Evolutionary conservation across 345 rosid species (phyloP).

Genomic region (Sisymbrium altissimum): DNA sequence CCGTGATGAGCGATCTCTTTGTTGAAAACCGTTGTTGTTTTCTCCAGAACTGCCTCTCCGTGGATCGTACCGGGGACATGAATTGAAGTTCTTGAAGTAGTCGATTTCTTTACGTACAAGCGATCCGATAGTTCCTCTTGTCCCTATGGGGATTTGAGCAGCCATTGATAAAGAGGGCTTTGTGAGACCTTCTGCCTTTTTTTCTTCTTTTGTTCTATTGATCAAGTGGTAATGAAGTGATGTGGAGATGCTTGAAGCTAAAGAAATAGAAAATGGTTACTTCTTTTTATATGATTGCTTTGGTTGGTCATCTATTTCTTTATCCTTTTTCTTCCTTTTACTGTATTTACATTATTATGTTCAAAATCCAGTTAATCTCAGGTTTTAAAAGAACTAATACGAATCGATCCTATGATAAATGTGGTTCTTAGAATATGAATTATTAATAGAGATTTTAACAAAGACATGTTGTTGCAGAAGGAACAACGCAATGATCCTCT

Average conservation of each 20-base stretch:
- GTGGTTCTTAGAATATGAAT: background rate
- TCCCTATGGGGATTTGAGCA: constrained; percentile 68
- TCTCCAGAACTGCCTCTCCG: background rate
- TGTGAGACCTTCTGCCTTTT: constrained; percentile 19
- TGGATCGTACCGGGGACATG: constrained; percentile 8
- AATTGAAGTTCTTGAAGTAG: constrained; percentile 46
- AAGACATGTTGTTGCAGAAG: constrained; percentile 6
- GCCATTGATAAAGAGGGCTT: constrained; percentile 26
- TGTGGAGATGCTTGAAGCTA: constrained; percentile 29
- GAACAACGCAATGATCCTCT: background rate
- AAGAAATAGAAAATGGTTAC: constrained; percentile 1
- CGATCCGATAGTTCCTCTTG: constrained; percentile 79
- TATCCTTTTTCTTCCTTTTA: background rate
- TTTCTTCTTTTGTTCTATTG: constrained; percentile 18
- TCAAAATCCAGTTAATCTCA: constrained; percentile 1
- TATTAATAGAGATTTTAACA: background rate
- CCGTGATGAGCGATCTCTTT: constrained; percentile 36
- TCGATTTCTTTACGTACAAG: constrained; percentile 76
- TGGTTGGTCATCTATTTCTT: constrained; percentile 24
- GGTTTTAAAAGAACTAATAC: background rate
- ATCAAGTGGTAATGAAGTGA: constrained; percentile 25
- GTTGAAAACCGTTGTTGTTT: background rate
- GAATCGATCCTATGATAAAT: background rate
- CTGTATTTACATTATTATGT: background rate
- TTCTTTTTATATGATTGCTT: constrained; percentile 20